These are phyloP conservation scores for Cornus controversa DNA, from an alignment of 148 eudicot species.

Conservation along the genomic window DNA sequence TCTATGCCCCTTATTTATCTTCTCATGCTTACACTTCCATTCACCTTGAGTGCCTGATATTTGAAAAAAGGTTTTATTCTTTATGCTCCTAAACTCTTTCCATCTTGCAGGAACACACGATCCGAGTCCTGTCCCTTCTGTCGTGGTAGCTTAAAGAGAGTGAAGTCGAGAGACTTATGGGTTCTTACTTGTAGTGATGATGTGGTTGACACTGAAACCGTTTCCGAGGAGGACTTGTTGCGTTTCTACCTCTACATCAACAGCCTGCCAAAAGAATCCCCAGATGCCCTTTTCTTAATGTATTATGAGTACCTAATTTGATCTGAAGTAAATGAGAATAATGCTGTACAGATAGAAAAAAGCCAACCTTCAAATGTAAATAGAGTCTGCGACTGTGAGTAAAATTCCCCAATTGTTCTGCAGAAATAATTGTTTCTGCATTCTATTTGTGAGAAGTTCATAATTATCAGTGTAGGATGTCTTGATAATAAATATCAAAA, in stretches of 20 bases:
- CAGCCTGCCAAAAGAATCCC: constrained; percentile 57
- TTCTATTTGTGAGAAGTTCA: constrained; percentile 3
- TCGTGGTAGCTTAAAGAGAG: constrained; percentile 63
- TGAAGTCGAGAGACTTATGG: constrained; percentile 77
- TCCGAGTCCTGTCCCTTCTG: constrained; percentile 85
- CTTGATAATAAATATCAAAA: background rate
- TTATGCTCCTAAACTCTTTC: background rate
- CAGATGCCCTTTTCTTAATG: constrained; percentile 63
- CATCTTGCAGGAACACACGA: constrained; percentile 48
- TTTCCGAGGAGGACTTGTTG: constrained; percentile 53
- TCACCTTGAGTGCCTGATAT: background rate
- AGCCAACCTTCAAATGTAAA: constrained; percentile 42
- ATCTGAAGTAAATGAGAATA: constrained; percentile 15
- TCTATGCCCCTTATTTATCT: background rate
- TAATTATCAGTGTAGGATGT: background rate
- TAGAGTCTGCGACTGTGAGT: constrained; percentile 28
- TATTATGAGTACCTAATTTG: constrained; percentile 61
- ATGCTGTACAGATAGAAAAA: constrained; percentile 28
- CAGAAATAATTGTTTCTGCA: background rate
- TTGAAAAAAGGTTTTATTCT: background rate
- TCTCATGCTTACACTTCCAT: background rate
- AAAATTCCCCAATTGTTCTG: constrained; percentile 1
- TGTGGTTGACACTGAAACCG: constrained; percentile 51
- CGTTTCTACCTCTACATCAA: constrained; percentile 59
- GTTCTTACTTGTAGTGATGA: constrained; percentile 60